Evolutionary conservation across 306 rosid genomes (phyloP).

Genomic region (Vicia villosa): DNA sequence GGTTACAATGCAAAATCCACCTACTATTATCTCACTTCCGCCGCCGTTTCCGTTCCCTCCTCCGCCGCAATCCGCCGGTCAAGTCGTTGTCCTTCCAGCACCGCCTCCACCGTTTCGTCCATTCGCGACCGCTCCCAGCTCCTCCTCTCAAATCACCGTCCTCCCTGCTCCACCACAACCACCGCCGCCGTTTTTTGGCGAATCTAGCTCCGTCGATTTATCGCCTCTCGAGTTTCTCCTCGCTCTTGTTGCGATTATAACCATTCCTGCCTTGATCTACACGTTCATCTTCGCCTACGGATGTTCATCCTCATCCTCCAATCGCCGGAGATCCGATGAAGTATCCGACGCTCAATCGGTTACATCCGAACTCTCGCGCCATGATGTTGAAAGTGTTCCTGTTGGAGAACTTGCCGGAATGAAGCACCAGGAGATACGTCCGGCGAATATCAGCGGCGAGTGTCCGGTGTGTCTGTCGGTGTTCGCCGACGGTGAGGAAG

Average conservation of each 20-base stretch:
- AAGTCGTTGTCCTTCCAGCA: constrained; percentile 1
- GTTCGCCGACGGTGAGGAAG: constrained; percentile 66
- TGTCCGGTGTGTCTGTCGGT: constrained; percentile 79
- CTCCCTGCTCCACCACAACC: constrained; percentile 44
- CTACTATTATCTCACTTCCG: constrained; percentile 25
- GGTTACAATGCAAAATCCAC: constrained; percentile 52
- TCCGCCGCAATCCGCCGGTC: constrained; percentile 14
- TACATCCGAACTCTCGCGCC: constrained; percentile 23
- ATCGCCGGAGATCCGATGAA: constrained; percentile 35
- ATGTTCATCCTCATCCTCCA: constrained; percentile 65
- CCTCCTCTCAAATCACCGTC: constrained; percentile 32
- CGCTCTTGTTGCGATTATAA: constrained; percentile 68
- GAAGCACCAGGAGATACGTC: constrained; percentile 47
- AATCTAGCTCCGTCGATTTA: constrained; percentile 58
- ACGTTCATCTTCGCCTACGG: constrained; percentile 67
- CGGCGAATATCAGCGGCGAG: constrained; percentile 57
- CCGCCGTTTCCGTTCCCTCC: constrained; percentile 30
- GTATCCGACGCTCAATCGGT: constrained; percentile 27
- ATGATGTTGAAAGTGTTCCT: constrained; percentile 26
- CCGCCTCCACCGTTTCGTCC: constrained; percentile 54
- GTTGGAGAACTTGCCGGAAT: constrained; percentile 18
- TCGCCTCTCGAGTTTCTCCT: constrained; percentile 83
- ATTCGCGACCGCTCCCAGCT: constrained; percentile 46
- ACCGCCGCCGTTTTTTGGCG: constrained; percentile 36
- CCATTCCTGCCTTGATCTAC: constrained; percentile 74